Evolutionary conservation across 345 rosid species (phyloP).

Genomic region (Geranium rotundifolium): DNA sequence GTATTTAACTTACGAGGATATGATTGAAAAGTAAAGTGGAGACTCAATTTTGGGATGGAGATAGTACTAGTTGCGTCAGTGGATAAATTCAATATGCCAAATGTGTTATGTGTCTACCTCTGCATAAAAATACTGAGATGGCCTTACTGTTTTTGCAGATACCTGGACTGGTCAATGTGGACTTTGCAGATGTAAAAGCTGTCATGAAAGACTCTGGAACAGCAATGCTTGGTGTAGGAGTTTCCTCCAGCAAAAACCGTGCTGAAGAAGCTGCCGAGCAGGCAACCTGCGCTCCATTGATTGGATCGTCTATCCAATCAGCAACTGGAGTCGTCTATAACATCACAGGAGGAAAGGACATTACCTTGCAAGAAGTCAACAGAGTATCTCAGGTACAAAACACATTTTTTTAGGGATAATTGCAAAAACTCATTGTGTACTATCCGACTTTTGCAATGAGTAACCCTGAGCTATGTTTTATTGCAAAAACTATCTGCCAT

Average conservation of each 20-base stretch:
- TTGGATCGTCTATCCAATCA: constrained; percentile 96
- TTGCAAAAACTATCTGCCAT: no score
- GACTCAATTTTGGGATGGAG: no score
- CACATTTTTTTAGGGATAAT: no score
- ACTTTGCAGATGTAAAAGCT: constrained; percentile 95
- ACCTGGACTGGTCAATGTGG: constrained; percentile 95
- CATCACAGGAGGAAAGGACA: constrained; percentile 93
- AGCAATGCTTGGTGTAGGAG: constrained; percentile 99
- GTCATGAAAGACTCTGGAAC: constrained; percentile 96
- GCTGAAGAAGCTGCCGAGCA: constrained; percentile 99
- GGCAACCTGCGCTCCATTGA: constrained; percentile 91
- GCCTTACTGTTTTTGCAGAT: constrained; percentile 33
- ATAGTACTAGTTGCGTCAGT: no score
- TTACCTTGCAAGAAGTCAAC: constrained; percentile 92
- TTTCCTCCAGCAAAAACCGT: constrained; percentile 92
- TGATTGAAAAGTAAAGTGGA: no score
- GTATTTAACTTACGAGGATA: no score
- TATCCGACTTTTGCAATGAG: no score
- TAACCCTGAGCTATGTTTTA: no score
- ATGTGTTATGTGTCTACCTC: no score
- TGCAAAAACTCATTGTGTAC: no score
- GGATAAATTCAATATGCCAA: no score
- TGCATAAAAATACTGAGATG: no score
- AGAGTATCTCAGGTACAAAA: constrained; percentile 78
- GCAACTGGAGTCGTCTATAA: constrained; percentile 96